Conservation (phyloP, 345 rosid species). For the Brassica carinata region DNA sequence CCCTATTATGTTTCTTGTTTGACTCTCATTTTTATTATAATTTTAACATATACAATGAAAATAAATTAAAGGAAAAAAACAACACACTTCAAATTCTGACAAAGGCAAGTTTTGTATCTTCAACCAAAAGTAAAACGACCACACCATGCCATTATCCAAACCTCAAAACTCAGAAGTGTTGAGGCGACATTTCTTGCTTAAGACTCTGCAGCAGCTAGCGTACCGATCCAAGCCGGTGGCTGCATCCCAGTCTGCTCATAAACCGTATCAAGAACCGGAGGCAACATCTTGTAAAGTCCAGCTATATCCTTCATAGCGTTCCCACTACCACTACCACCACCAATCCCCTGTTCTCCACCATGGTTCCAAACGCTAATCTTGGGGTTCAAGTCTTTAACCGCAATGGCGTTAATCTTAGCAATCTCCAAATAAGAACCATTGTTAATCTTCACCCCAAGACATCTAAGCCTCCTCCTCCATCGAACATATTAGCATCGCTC, state of each 20-base stretch:
- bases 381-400: conserved; percentile 61
- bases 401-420: conserved; percentile 62
- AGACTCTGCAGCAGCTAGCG: neutral
- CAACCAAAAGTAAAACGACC: neutral
- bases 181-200: neutral
- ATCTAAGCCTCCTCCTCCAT: conserved; percentile 59
- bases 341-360: conserved; percentile 38
- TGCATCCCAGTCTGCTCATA: conserved; percentile 80
- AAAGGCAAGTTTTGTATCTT: neutral
- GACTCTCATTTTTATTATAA: neutral
- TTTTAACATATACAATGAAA: neutral
- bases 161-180: neutral
- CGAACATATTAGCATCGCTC: conserved; percentile 79
- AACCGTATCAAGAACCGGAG: conserved; percentile 73
- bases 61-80: too few relatives aligned
- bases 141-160: neutral
- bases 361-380: conserved; percentile 75
- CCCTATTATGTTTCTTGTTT: neutral
- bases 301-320: conserved; percentile 66
- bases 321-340: conserved; percentile 5
- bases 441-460: conserved; percentile 79
- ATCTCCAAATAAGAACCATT: conserved; percentile 54
- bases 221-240: conserved; percentile 72
- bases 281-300: conserved; percentile 68
- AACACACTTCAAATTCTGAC: neutral